Evolutionary conservation across 2,329 filamentous ascomycete species (phyloP), one percentile per base, ranked within the genome.

Genomic region (Ilyonectria sp.): DNA sequence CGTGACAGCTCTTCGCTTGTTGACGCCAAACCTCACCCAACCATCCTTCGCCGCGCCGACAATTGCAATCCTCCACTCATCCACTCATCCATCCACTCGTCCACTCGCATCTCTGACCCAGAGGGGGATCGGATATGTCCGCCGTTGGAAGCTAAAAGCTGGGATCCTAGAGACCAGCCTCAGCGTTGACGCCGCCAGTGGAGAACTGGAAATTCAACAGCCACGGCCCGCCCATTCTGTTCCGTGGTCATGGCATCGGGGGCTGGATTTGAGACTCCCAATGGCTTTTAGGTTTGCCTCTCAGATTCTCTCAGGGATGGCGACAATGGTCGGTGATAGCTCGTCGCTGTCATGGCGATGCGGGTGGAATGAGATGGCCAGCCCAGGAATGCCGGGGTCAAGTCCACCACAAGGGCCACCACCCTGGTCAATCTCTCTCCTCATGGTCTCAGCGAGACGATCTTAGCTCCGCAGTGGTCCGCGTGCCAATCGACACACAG

Each of bases 1-100:
- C 63, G 58, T 73, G 70, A 74, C 71, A 68, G 68, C 59, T 65
- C 21, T 69, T 75, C 69, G 73, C 73, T 74, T 76, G 71, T 73
- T 64, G 62, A 55, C 58, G 56, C 62, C 65, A 60, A 69, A 69
- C 60, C 62, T 69, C 60, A 54, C 61, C 63, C 68, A 70, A 68
- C 68, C 69, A 70, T 65, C 65, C 19, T n/a, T 33, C 49, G 43
- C 21, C 47, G 44, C 60, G 55, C 58, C 54, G 62, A 55, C 64
- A 68, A 65, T 40, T 35, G 55, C 66, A 33, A 67, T 60, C 60
- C 43, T 69, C 63, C 40, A 43, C 37, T n/a, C 37, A 43, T 43
- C 37, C 31, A n/a, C 40, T 21, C 44, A 3, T 21, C 44, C 44
- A 3, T 21, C 44, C 44, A 21, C 44, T 21, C 44, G 19, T 46